phyloP scores from a whole-genome alignment of 2,329 filamentous ascomycete genomes.

The Didymella exigua region DNA sequence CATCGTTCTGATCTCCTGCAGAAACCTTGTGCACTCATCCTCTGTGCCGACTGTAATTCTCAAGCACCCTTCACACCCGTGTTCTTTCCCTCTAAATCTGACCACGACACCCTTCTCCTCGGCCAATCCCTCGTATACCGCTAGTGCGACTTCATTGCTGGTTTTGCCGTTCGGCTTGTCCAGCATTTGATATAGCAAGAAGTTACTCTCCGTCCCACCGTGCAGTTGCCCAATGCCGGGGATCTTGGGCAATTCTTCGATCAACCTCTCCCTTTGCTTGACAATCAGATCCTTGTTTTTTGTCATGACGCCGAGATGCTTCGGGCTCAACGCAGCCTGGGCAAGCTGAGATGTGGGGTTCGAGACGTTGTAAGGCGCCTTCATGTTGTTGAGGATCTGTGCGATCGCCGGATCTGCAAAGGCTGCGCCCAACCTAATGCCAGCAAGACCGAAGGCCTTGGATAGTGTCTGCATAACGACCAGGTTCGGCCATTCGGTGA shows the following conservation, averaged over 20 bases:
- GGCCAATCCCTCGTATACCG: slow-evolving; percentile 82
- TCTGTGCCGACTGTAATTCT: slow-evolving; percentile 93
- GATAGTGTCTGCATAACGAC: slow-evolving; percentile 99
- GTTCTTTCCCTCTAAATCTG: slow-evolving; percentile 89
- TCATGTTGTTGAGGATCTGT: slow-evolving; percentile 82
- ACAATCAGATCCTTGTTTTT: slow-evolving; percentile 72
- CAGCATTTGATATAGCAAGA: slow-evolving; percentile 87
- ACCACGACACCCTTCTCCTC: slow-evolving; percentile 90
- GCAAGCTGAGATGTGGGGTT: slow-evolving; percentile 86
- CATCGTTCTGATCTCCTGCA: slow-evolving; percentile 67
- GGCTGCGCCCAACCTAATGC: slow-evolving; percentile 85
- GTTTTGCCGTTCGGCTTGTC: slow-evolving; percentile 70
- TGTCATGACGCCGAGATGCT: slow-evolving; percentile 75
- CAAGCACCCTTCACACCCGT: slow-evolving; percentile 85
- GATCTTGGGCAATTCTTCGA: slow-evolving; percentile 74
- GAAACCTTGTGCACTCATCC: slow-evolving; percentile 78
- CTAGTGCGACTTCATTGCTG: slow-evolving; percentile 77
- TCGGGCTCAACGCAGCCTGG: slow-evolving; percentile 68
- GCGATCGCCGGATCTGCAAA: slow-evolving; percentile 80
- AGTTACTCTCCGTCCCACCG: slow-evolving; percentile 84
- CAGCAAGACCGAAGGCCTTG: slow-evolving; percentile 95
- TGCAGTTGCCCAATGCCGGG: slow-evolving; percentile 79
- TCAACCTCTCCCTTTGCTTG: slow-evolving; percentile 75
- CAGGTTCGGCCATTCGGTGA: slow-evolving; percentile 89
- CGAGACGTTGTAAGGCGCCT: slow-evolving; percentile 95